These are phyloP conservation scores for Cladobotryum protrusum DNA, from an alignment of 2,329 filamentous ascomycete species.

Conservation along the genomic window DNA sequence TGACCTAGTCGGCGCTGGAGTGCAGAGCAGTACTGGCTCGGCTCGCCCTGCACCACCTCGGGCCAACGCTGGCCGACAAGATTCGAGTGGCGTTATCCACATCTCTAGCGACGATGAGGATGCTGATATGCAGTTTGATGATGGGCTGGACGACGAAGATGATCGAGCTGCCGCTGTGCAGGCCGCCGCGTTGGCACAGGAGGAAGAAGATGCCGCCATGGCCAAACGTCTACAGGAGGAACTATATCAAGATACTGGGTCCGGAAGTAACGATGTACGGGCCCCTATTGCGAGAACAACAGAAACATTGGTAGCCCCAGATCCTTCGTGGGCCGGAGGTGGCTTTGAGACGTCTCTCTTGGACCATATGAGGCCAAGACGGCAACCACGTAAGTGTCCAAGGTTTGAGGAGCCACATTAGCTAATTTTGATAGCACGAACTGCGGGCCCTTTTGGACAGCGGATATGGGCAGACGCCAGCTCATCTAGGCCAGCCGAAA, in stretches of 20 bases:
- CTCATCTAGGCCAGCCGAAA: constrained; percentile 13
- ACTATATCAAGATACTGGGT: constrained; percentile 59
- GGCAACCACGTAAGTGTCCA: constrained; percentile 19
- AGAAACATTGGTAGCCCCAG: constrained; percentile 80
- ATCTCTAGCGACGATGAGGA: constrained; percentile 72
- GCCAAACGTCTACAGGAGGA: constrained; percentile 88
- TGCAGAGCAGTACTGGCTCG: constrained; percentile 16
- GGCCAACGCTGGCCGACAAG: constrained; percentile 26
- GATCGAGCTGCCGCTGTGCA: constrained; percentile 35
- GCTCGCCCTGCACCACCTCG: constrained; percentile 26
- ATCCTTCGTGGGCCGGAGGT: constrained; percentile 37
- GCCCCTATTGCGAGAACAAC: constrained; percentile 88
- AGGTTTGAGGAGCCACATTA: not conserved
- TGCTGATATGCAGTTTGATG: constrained; percentile 10
- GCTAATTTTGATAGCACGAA: constrained; percentile 15
- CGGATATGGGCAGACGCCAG: constrained; percentile 31
- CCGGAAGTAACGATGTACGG: constrained; percentile 58
- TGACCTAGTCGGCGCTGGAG: constrained; percentile 48
- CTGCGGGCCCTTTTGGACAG: constrained; percentile 33
- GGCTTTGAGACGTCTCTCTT: constrained; percentile 56
- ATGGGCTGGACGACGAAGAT: constrained; percentile 25
- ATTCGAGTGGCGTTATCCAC: constrained; percentile 48
- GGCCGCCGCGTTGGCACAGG: constrained; percentile 44
- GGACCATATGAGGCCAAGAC: constrained; percentile 54
- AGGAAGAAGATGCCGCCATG: constrained; percentile 91